Base-by-base conservation (phyloP, 176 grass and related monocot genomes). In the sorghum (Sorghum bicolor) region DNA sequence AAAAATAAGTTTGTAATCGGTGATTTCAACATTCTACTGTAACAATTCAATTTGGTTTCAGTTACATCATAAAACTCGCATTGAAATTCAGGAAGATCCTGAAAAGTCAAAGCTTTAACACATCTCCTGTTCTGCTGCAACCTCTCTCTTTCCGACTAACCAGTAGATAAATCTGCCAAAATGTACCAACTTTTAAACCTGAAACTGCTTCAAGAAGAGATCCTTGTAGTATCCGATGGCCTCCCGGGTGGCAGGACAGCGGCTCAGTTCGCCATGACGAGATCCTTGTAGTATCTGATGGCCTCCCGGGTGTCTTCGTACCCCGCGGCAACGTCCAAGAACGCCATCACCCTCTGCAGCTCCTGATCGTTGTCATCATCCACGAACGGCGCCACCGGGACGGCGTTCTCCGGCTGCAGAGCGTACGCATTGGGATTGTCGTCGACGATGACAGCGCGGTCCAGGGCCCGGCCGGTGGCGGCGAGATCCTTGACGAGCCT, bases 401-500 rank as follows among this genome's bases (percentile, higher is more conserved):
- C 39, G 3, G 93, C 93, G n/a, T 96, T 99, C 44, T 94, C 89
- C 30, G 93, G 96, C 63, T 96, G 93, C 45, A 96, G 70, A 3
- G 77, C 57, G 70, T 99, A 99, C 10, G 96, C 87, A 26, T 94
- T 99, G 0, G 96, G 93, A 80, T 99, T 96, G 81, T 99, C 96
- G 73, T 99, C 93, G 53, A 99, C 81, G 78, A 99, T 95, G 41
- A 99, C 81, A 24, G 82, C 82, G 30, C 76, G 77, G 64, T 92
- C 80, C 15, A 95, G 74, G 29, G 41, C 57, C 22, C 93, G 75
- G 20, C 91, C 91, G 2, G 89, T 93, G 68, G 79, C 84, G 3
- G 89, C 79, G 55, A 99, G 82, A 83, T 99, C 96, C 89, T 99
- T 99, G 43, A 99, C 87, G 33, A 95, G 88, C 93, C 74, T 92